Conservation (phyloP, 805 yeast genomes). For the Spathaspora girioi region DNA sequence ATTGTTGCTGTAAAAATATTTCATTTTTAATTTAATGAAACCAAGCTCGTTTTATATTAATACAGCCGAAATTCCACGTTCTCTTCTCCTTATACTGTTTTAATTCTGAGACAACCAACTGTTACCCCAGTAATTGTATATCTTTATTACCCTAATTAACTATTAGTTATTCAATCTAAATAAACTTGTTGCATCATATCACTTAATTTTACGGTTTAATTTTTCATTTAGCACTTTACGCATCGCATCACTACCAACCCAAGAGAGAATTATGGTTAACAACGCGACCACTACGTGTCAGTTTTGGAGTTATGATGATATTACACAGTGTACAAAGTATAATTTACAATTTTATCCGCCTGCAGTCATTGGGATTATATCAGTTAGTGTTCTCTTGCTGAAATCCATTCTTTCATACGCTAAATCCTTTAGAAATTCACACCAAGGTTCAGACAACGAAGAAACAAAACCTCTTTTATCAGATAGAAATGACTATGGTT, state of each 20-base stretch:
- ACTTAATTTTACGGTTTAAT: neutral
- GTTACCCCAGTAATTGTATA: neutral
- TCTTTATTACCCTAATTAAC: too few species aligned
- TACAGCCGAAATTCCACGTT: neutral
- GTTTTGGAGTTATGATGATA: conserved; percentile 60
- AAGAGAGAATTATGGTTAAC: neutral
- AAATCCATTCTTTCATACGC: conserved; percentile 15
- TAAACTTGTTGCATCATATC: too few species aligned
- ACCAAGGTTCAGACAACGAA: conserved; percentile 12
- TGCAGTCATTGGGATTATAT: conserved; percentile 23
- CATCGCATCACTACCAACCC: neutral
- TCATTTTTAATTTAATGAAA: too few species aligned
- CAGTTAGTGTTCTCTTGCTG: conserved; percentile 22
- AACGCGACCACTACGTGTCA: neutral
- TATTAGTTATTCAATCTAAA: neutral
- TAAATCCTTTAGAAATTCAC: conserved; percentile 2
- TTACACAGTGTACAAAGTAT: conserved; percentile 49
- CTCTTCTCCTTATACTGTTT: neutral
- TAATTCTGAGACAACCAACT: neutral
- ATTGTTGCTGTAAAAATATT: too few species aligned
- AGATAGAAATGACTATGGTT: conserved; percentile 27
- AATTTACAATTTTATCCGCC: conserved; percentile 34
- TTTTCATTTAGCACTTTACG: neutral
- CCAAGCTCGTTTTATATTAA: too few species aligned
- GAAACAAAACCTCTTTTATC: conserved; percentile 35